Evolutionary conservation across 345 rosid genomes (phyloP).

Genomic region (Syzygium jambos): DNA sequence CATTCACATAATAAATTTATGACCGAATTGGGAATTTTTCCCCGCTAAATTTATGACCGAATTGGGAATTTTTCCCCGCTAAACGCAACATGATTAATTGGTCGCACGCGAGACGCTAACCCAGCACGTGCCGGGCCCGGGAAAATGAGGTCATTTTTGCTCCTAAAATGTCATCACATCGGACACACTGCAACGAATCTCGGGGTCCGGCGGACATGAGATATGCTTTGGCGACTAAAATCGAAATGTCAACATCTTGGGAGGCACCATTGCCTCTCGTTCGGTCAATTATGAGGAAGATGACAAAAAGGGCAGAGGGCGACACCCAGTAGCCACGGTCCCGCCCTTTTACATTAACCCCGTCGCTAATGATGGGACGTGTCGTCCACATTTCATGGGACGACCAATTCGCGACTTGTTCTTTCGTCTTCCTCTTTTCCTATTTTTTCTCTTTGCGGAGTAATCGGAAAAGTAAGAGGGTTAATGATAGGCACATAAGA

Average conservation of each 20-base stretch:
- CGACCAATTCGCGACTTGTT: neutral
- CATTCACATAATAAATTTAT: too few species aligned
- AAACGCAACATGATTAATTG: neutral
- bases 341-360: too few species aligned
- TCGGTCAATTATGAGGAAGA: neutral
- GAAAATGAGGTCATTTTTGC: too few species aligned
- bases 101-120: neutral
- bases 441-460: too few species aligned
- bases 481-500: too few species aligned
- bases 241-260: neutral
- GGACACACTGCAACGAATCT: too few species aligned
- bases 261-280: neutral
- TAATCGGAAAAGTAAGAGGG: too few species aligned
- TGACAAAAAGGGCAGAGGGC: neutral
- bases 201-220: too few species aligned
- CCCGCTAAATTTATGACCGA: too few species aligned
- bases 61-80: neutral
- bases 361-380: neutral
- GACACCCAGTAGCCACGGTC: neutral
- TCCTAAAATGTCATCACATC: neutral
- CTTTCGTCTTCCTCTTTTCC: too few species aligned
- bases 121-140: neutral
- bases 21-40: rapidly evolving
- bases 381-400: neutral
- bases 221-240: neutral